A percentile compares a stretch with the other conserved stretches of the same genome.
These are phyloP conservation scores for Boletus fagicola DNA, from an alignment of 768 basidiomycete genomes.

Conservation along the genomic window DNA sequence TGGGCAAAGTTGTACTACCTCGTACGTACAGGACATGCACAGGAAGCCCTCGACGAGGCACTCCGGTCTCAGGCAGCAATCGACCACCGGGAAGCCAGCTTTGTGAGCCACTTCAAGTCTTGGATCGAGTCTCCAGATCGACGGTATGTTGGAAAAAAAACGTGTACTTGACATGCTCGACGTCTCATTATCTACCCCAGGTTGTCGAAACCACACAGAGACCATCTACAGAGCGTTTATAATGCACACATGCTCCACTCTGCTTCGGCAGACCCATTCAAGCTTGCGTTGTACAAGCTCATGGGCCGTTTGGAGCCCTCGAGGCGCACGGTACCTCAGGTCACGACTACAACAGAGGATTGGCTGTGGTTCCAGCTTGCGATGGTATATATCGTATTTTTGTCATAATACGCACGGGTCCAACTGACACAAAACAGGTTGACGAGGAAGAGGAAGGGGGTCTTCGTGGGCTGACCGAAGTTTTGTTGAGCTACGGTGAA, in stretches of 20 bases:
- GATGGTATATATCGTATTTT: conserved; percentile 47
- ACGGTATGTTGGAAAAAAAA: conserved; percentile 45
- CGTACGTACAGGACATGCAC: conserved; percentile 77
- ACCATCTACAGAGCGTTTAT: conserved; percentile 77
- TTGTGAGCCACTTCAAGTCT: conserved; percentile 76
- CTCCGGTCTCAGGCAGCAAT: conserved; percentile 65
- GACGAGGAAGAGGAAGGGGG: conserved; percentile 83
- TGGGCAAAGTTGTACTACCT: conserved; percentile 97
- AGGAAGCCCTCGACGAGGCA: conserved; percentile 80
- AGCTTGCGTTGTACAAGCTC: conserved; percentile 92
- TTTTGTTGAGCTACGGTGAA: conserved; percentile 73
- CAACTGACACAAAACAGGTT: conserved; percentile 41
- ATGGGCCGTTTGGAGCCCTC: conserved; percentile 89
- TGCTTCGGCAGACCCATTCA: conserved; percentile 89
- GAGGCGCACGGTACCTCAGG: conserved; percentile 73
- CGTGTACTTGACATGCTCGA: not conserved
- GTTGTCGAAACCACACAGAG: conserved; percentile 68
- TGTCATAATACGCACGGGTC: not conserved
- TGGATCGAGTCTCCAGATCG: conserved; percentile 83
- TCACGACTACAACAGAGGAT: conserved; percentile 92
- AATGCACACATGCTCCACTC: conserved; percentile 90
- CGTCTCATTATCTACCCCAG: conserved; percentile 34
- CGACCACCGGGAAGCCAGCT: conserved; percentile 76
- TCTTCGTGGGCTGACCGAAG: conserved; percentile 70
- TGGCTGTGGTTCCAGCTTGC: conserved; percentile 98